These are phyloP conservation scores for Diaporthe sp. DNA, from an alignment of 2,329 filamentous ascomycete genomes.

Conservation along the genomic window DNA sequence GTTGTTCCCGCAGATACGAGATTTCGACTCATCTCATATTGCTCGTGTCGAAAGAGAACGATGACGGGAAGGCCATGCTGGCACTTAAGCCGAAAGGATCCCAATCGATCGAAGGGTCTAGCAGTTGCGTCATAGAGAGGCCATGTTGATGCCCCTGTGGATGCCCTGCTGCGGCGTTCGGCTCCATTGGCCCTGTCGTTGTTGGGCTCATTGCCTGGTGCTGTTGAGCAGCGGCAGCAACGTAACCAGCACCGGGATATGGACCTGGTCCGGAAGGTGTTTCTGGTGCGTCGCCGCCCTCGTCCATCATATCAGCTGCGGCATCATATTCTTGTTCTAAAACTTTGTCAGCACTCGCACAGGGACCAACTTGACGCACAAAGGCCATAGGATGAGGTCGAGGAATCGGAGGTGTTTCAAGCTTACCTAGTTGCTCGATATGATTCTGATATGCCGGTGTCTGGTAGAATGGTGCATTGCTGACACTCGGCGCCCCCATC, in stretches of 20 bases:
- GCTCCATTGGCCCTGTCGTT: conserved; percentile 42
- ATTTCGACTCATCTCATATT: conserved; percentile 58
- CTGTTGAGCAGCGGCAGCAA: conserved; percentile 52
- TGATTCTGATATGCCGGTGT: conserved; percentile 90
- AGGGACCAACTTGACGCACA: not conserved
- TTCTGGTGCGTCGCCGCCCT: conserved; percentile 74
- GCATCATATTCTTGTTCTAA: conserved; percentile 98
- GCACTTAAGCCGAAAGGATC: conserved; percentile 94
- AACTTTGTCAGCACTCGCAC: conserved; percentile 45
- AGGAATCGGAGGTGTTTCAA: conserved; percentile 47
- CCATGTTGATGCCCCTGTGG: conserved; percentile 68
- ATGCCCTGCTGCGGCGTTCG: conserved; percentile 35
- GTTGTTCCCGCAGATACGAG: not conserved
- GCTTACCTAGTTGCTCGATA: conserved; percentile 95
- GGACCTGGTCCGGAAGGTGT: conserved; percentile 75
- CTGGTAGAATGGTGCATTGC: conserved; percentile 77
- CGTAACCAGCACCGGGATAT: conserved; percentile 72
- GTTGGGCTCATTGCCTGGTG: conserved; percentile 45
- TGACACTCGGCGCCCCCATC: conserved; percentile 51
- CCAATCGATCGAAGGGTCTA: conserved; percentile 89
- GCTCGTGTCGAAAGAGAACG: conserved; percentile 80
- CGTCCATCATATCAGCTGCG: conserved; percentile 89
- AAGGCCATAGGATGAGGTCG: not conserved
- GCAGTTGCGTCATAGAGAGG: conserved; percentile 72
- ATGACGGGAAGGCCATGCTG: conserved; percentile 94